Base-by-base conservation (phyloP, 169 alveolate species). In the Plasmodium vivax region DNA sequence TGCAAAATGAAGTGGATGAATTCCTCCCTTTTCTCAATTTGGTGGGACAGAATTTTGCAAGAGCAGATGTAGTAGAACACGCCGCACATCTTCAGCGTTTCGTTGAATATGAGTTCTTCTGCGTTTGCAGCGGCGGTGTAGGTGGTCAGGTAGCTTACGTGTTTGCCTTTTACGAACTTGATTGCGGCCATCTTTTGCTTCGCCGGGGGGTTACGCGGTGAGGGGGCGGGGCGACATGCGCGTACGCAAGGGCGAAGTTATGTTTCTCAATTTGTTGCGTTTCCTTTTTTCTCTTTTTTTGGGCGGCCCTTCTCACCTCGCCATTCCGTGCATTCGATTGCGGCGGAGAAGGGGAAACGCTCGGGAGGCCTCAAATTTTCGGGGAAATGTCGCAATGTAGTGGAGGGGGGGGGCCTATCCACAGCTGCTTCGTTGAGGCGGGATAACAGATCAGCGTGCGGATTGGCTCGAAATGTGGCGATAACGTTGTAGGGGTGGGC, bases 1-100 rank as follows among this genome's bases (percentile, higher is more conserved):
- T 71, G 54, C 83, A 93, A 92, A 84, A 96, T 73, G 30, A 75
- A 62, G 34, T 87, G 47, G 51, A 72, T 81, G n/a, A 93, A 82
- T 79, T 77, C 95, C 23, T 96, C 96, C 83, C 95, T 96, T 16
- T 95, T 47, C 6, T 93, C 95, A 41, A 85, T 90, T 80, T 93
- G 84, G 71, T 93, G 84, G 6, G 92, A 91, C 36, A 91, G 43
- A 45, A 96, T 93, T 41, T 96, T 72, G 38, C 96, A 92, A 23
- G 97, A 96, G 79, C 97, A 95, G 58, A 96, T 43, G 74, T 92
- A 81, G 96, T 96, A 96, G 80, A 95, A 96, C 54, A 96, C 77
- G 16, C 97, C 97, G 41, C 97, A 96, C 82, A 96, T 84, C 83
- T 96, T 96, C 36, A 95, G 82, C n/a, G 97, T 95, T 80, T 96